Conservation (phyloP, 441 rosid species). For the Jatropha podagrica region DNA sequence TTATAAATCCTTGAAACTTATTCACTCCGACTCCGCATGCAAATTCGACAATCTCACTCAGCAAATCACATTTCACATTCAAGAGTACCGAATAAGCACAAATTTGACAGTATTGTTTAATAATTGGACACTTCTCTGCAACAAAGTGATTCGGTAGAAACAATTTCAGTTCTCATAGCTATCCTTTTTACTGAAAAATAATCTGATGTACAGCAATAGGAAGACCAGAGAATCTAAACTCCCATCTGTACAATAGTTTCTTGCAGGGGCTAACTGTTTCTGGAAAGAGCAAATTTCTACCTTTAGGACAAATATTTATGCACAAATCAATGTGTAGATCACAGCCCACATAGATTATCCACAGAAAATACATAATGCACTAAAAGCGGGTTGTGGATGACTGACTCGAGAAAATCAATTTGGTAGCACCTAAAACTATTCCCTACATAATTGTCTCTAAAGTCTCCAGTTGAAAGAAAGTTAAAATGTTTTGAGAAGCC, state of each 20-base stretch:
- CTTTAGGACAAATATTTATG: background rate
- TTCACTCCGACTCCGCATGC: too few species aligned
- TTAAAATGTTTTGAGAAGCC: conserved; percentile 7
- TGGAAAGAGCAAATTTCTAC: background rate
- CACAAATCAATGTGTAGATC: background rate
- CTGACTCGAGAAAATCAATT: too few species aligned
- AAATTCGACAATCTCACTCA: too few species aligned
- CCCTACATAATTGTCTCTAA: conserved; percentile 8
- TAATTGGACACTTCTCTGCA: too few species aligned
- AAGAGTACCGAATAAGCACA: too few species aligned
- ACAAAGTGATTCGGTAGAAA: background rate
- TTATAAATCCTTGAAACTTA: too few species aligned
- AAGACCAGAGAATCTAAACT: background rate
- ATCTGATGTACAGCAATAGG: background rate
- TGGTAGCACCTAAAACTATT: background rate
- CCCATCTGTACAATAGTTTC: background rate
- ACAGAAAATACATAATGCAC: background rate
- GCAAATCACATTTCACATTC: too few species aligned
- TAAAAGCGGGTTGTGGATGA: background rate
- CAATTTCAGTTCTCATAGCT: background rate
- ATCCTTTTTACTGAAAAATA: background rate
- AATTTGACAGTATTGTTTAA: too few species aligned
- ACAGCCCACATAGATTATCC: background rate
- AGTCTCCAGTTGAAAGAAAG: background rate
- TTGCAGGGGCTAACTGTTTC: background rate